phyloP scores from a whole-genome alignment of 2,329 filamentous ascomycete genomes.

The Fusarium udum region DNA sequence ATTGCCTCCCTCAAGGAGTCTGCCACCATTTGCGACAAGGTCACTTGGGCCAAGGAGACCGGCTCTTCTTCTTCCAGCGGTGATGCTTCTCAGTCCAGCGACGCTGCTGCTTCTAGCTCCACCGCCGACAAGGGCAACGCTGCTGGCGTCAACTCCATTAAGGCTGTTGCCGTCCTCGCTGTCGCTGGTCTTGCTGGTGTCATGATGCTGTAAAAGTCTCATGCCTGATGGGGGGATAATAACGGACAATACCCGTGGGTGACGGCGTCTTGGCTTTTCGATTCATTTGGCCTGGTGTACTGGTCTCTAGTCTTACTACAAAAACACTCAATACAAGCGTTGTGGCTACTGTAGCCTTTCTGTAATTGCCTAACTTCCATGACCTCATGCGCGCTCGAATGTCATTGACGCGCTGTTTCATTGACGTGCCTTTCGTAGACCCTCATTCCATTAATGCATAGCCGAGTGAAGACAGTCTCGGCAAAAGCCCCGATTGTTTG shows the following conservation, averaged over 20 bases:
- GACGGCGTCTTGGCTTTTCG: background rate
- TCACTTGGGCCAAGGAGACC: conserved; percentile 24
- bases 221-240: no score
- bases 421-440: no score
- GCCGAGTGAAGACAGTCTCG: background rate
- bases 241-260: background rate
- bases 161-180: conserved; percentile 7
- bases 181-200: conserved; percentile 28
- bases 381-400: background rate
- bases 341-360: background rate
- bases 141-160: conserved; percentile 16
- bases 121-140: conserved; percentile 3
- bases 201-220: conserved; percentile 17
- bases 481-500: background rate
- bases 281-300: conserved; percentile 2
- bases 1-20: background rate
- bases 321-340: background rate
- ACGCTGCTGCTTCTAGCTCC: background rate
- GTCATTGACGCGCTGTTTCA: background rate
- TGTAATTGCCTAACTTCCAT: background rate
- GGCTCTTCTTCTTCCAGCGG: conserved; percentile 8
- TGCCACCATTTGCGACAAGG: conserved; percentile 12
- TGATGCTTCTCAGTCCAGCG: background rate
- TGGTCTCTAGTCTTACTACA: background rate
- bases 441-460: background rate